Conservation (phyloP, 1,284 basidiomycete genomes). For the Sutorius eximius region DNA sequence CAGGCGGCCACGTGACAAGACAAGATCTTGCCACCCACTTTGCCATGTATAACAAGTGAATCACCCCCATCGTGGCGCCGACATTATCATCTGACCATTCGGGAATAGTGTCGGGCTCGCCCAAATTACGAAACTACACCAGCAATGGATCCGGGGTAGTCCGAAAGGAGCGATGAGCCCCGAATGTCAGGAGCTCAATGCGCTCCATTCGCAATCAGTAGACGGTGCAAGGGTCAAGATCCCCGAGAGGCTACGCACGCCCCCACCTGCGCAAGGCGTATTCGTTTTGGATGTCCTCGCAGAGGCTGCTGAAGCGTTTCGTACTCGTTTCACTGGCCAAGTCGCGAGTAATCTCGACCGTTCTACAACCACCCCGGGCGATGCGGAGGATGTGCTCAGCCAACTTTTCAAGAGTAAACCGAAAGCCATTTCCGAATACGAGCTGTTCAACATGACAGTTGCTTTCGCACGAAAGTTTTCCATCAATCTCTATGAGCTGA, state of each 20-base stretch:
- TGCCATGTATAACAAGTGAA: slow-evolving; percentile 60
- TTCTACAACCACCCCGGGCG: slow-evolving; percentile 32
- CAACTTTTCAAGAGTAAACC: slow-evolving; percentile 50
- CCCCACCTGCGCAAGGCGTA: slow-evolving; percentile 43
- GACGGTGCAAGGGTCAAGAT: slow-evolving; percentile 56
- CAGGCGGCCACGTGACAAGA: slow-evolving; percentile 47
- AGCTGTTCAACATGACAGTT: slow-evolving; percentile 52
- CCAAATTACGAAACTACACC: slow-evolving; percentile 52
- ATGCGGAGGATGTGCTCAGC: slow-evolving; percentile 42
- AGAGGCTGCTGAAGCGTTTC: slow-evolving; percentile 46
- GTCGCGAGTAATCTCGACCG: slow-evolving; percentile 24
- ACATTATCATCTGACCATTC: neutral
- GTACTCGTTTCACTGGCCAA: slow-evolving; percentile 39
- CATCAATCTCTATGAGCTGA: slow-evolving; percentile 41
- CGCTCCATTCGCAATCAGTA: slow-evolving; percentile 64
- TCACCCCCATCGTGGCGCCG: neutral
- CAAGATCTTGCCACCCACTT: slow-evolving; percentile 61
- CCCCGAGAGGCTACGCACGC: slow-evolving; percentile 30
- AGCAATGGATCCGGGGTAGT: slow-evolving; percentile 56
- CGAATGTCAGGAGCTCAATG: slow-evolving; percentile 68
- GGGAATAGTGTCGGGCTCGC: slow-evolving; percentile 50
- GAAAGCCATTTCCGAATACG: slow-evolving; percentile 56
- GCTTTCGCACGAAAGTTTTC: slow-evolving; percentile 44
- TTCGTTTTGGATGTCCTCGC: slow-evolving; percentile 57
- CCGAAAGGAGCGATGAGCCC: slow-evolving; percentile 57